Base-by-base conservation (phyloP, 2,329 filamentous ascomycete species). In the Monilinia aucupariae region DNA sequence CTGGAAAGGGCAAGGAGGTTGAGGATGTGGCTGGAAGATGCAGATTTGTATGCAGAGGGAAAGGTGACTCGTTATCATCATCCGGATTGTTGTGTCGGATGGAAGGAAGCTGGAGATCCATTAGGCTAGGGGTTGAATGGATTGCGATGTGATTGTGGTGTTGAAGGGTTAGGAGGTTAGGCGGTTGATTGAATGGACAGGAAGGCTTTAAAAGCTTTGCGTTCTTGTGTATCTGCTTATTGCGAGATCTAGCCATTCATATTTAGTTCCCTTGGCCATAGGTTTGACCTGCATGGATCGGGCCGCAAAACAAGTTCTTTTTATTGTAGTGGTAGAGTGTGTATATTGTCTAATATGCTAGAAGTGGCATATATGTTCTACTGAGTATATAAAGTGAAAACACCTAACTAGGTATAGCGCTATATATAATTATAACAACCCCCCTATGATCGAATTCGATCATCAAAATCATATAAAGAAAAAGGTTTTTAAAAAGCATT, bases 21-120 rank as follows among this genome's bases (percentile, higher is more conserved):
- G n/a, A 56, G 54, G 6, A 47, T n/a, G n/a, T 56, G 54, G 54
- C 20, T 56, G n/a, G 54, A 56, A 12, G 54, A 56, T 56, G 9
- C 1, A 15, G 54, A 47, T 56, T 2, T 22, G 12, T 4, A 13
- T 34, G 41, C 12, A 13, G n/a, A 27, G 4, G 10, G 6, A 2
- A 56, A 27, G 9, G 8, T 56, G 8, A 15, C 13, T 47, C 54
- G 54, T 34, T 56, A 56, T 34, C 54, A 56, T 34, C 0, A 7
- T 22, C 12, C 27, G 10, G 5, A 6, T 10, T 20, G 34, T 0
- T 47, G 41, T 30, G 27, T 56, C 0, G 54, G 54, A 17, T 47
- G 54, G 54, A 1, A 12, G 7, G 8, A 32, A 9, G 25, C 25
- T 15, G 4, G 1, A 9, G n/a, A 25, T 25, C 4, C 9, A 39